phyloP scores from a whole-genome alignment of 192 early-diverging fungal species.

The Backusella tarrabulga region DNA sequence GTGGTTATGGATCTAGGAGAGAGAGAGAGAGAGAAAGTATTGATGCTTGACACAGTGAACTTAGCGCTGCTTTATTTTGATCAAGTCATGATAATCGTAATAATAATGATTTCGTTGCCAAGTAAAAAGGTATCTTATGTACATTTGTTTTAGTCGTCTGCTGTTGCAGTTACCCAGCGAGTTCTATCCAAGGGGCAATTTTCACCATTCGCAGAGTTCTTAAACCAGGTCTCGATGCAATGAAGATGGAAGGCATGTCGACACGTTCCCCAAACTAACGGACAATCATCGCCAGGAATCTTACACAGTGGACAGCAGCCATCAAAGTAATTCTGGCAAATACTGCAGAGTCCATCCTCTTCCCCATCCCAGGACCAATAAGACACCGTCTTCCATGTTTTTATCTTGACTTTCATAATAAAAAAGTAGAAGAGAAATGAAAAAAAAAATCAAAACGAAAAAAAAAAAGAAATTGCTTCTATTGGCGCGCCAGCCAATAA shows the following conservation, averaged over 20 bases:
- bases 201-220: slow-evolving; percentile 64
- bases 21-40: no score
- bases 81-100: no score
- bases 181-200: slow-evolving; percentile 90
- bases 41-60: no score
- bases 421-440: no score
- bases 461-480: no score
- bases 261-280: slow-evolving; percentile 88
- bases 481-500: no score
- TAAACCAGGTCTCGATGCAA: slow-evolving; percentile 83
- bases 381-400: slow-evolving; percentile 75
- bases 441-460: no score
- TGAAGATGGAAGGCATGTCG: slow-evolving; percentile 94
- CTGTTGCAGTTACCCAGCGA: slow-evolving; percentile 54
- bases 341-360: slow-evolving; percentile 84
- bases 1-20: background rate
- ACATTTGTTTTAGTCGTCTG: background rate
- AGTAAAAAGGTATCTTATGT: background rate
- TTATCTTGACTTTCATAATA: slow-evolving; percentile 32
- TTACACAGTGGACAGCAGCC: slow-evolving; percentile 83
- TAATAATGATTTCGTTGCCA: no score
- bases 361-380: slow-evolving; percentile 90
- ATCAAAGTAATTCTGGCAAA: slow-evolving; percentile 86
- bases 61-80: no score
- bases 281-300: slow-evolving; percentile 85